Evolutionary conservation across 352 stramenopile genomes (phyloP).

Genomic region (Phytophthora brassicae): DNA sequence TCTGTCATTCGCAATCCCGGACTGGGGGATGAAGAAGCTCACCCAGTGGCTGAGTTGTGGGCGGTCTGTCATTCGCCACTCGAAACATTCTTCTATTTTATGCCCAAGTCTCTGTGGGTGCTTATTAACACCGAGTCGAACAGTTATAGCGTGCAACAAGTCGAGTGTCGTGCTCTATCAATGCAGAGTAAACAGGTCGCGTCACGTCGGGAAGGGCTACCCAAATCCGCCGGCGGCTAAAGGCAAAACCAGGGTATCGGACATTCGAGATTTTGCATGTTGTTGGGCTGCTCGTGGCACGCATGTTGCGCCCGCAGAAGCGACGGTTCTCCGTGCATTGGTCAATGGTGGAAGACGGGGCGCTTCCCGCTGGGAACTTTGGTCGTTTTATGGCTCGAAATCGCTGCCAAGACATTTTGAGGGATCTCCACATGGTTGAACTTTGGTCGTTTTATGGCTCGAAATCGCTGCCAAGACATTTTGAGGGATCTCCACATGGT

Average conservation of each 20-base stretch:
- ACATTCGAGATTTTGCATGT: conserved; percentile 18
- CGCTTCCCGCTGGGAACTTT: conserved; percentile 17
- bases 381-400: conserved; percentile 25
- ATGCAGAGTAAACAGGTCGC: conserved; percentile 9
- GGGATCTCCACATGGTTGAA: conserved; percentile 23
- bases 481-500: conserved; percentile 26
- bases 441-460: conserved; percentile 24
- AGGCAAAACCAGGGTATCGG: background rate
- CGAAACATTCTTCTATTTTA: conserved; percentile 26
- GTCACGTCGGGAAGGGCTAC: background rate
- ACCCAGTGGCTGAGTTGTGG: background rate
- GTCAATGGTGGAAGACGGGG: conserved; percentile 17
- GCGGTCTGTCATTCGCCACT: background rate
- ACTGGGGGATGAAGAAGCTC: too few relatives aligned
- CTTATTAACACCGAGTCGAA: conserved; percentile 22
- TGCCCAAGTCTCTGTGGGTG: conserved; percentile 22
- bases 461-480: conserved; percentile 24
- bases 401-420: conserved; percentile 18
- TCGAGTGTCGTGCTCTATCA: background rate
- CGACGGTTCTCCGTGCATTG: conserved; percentile 21
- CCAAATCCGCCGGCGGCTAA: conserved; percentile 3
- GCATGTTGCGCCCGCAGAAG: conserved; percentile 21
- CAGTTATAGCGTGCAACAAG: conserved; percentile 15
- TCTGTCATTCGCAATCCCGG: background rate
- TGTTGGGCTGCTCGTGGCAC: conserved; percentile 21